Evolutionary conservation across 2,329 filamentous ascomycete species (phyloP).

Genomic region (Colletotrichum theobromicola): DNA sequence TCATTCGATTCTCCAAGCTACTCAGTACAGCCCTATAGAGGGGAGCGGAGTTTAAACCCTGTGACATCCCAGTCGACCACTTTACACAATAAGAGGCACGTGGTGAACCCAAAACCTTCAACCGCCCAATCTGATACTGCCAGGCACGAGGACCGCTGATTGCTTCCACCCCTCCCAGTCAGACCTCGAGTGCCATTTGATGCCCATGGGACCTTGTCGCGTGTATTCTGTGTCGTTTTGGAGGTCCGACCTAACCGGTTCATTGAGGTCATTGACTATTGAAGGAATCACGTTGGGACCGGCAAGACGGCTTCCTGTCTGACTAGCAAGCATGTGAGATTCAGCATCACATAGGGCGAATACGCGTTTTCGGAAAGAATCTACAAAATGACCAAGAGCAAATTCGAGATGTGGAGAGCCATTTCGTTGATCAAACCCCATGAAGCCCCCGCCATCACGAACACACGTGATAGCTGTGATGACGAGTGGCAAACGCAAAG

Average conservation of each 20-base stretch:
- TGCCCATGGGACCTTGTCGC: background rate
- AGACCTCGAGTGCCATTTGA: background rate
- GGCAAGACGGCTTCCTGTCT: background rate
- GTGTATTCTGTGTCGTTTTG: background rate
- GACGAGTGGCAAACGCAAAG: background rate
- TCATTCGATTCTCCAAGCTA: background rate
- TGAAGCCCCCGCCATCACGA: no score
- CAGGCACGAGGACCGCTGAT: background rate
- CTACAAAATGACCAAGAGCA: background rate
- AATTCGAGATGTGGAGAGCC: background rate
- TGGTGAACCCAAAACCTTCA: background rate
- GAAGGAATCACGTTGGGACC: background rate
- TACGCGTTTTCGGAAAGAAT: background rate
- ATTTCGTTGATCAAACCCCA: background rate
- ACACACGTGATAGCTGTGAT: background rate
- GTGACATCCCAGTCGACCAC: background rate
- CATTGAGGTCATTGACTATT: background rate
- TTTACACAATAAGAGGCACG: background rate
- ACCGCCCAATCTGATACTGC: background rate
- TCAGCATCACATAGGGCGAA: accelerated
- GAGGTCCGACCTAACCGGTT: background rate
- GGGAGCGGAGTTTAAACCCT: background rate
- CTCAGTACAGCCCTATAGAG: background rate
- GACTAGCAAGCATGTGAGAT: background rate
- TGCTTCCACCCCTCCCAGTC: background rate